Evolutionary conservation across 2,329 filamentous ascomycete species (phyloP).

Genomic region (Ceratocystis cacaofunesta): DNA sequence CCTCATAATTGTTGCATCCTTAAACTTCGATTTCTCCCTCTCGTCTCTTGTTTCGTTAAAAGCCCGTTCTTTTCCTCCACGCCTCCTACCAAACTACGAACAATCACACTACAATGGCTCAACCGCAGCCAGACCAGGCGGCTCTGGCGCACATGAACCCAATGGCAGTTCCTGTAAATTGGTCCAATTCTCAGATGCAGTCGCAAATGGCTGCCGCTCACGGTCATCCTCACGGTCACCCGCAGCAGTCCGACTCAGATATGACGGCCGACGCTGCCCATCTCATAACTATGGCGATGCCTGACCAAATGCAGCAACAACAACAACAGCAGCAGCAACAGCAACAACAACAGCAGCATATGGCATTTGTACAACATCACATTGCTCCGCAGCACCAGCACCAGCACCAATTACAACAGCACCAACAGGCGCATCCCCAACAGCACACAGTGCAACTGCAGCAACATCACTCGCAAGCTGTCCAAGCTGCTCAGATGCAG

Average conservation of each 20-base stretch:
- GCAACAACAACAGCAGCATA: slow-evolving; percentile 4
- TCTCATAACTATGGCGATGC: slow-evolving; percentile 14
- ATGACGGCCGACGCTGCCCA: slow-evolving; percentile 13
- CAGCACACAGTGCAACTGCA: slow-evolving; percentile 3
- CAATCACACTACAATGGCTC: slow-evolving; percentile 3
- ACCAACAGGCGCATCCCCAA: slow-evolving; percentile 19
- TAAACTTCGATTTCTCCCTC: not conserved
- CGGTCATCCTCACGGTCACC: not conserved
- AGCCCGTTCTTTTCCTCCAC: not conserved
- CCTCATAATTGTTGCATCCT: not conserved
- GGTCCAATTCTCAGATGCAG: slow-evolving; percentile 7
- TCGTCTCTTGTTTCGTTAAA: not conserved
- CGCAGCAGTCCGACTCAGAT: slow-evolving; percentile 10
- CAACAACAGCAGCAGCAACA: slow-evolving; percentile 5
- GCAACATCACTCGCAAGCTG: slow-evolving; percentile 11
- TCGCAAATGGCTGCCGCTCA: slow-evolving; percentile 11
- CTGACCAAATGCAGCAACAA: slow-evolving; percentile 9
- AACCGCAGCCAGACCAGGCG: slow-evolving; percentile 14
- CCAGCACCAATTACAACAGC: slow-evolving; percentile 21
- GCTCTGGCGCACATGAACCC: slow-evolving; percentile 12
- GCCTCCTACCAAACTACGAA: not conserved
- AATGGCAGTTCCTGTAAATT: slow-evolving; percentile 10
- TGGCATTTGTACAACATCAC: slow-evolving; percentile 12
- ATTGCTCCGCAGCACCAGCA: slow-evolving; percentile 17
- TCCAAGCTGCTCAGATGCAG: slow-evolving; percentile 5